Evolutionary conservation across 306 rosid species (phyloP).

Genomic region (Bauhinia variegata): DNA sequence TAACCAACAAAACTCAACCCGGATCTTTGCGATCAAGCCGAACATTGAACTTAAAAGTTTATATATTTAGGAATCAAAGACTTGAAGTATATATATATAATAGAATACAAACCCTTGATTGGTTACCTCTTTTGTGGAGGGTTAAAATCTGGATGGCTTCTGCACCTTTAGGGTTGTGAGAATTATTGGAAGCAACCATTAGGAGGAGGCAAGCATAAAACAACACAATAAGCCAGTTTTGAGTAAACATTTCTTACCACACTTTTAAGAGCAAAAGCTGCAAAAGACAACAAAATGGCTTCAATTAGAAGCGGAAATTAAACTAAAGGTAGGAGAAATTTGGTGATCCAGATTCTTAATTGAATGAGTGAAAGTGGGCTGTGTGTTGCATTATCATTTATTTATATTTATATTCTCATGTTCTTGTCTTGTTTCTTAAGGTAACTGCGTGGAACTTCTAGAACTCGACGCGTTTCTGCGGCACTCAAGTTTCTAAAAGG

Average conservation of each 20-base stretch:
- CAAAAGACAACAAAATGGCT: background rate
- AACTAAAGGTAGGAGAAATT: background rate
- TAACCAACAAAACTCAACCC: background rate
- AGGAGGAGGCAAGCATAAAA: conserved; percentile 5
- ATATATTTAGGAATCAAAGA: background rate
- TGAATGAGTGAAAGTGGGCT: background rate
- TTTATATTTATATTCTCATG: background rate
- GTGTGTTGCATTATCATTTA: background rate
- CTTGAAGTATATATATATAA: background rate
- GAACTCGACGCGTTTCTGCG: too few relatives aligned
- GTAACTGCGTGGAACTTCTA: background rate
- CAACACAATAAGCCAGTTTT: background rate
- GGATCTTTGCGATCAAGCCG: too few relatives aligned
- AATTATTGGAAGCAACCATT: background rate
- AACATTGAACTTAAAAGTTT: too few relatives aligned
- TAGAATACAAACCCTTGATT: background rate
- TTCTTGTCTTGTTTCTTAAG: background rate
- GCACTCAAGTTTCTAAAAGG: too few relatives aligned
- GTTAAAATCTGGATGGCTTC: too few relatives aligned
- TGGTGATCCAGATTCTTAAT: too few relatives aligned
- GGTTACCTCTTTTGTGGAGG: conserved; percentile 23
- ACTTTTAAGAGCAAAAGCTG: background rate
- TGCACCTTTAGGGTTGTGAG: background rate
- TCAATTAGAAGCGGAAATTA: background rate
- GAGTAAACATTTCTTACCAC: background rate